Evolutionary conservation across 2,329 filamentous ascomycete genomes (phyloP).

Genomic region (Pseudovirgaria hyperparasitica): DNA sequence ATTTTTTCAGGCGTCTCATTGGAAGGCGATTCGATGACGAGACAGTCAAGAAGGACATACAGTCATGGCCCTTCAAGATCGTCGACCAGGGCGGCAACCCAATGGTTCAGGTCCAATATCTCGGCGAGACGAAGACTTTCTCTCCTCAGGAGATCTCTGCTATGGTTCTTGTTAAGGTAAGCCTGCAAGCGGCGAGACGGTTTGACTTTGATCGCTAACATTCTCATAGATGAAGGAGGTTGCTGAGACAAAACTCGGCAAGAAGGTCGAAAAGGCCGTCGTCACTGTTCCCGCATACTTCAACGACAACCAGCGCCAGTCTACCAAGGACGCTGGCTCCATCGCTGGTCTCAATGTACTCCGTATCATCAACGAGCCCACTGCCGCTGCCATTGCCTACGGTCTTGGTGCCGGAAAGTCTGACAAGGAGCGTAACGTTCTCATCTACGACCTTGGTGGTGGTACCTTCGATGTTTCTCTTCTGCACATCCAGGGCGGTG

Average conservation of each 20-base stretch:
- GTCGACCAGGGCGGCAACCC: conserved; percentile 79
- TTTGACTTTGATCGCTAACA: conserved; percentile 10
- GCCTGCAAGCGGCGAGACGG: conserved; percentile 8
- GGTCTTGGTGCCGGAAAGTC: conserved; percentile 92
- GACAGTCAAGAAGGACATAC: conserved; percentile 96
- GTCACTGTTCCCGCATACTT: conserved; percentile 99
- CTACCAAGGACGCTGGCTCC: conserved; percentile 97
- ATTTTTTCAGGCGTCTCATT: conserved; percentile 68
- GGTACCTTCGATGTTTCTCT: conserved; percentile 99
- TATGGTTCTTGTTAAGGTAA: conserved; percentile 96
- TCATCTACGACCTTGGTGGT: conserved; percentile 99
- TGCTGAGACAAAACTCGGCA: conserved; percentile 94
- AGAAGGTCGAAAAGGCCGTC: conserved; percentile 98
- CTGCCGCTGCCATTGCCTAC: conserved; percentile 94
- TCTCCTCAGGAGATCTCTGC: conserved; percentile 97
- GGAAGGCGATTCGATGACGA: conserved; percentile 91
- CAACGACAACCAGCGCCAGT: conserved; percentile 99
- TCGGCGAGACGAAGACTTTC: conserved; percentile 90
- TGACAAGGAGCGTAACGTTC: conserved; percentile 94
- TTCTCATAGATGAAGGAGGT: conserved; percentile 86
- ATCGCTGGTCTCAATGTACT: conserved; percentile 96
- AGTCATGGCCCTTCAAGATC: conserved; percentile 99
- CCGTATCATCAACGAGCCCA: conserved; percentile 99
- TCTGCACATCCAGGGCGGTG: conserved; percentile 96
- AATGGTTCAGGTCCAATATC: conserved; percentile 89